Evolutionary conservation across 345 rosid species (phyloP), one percentile per base, ranked within the genome.

Genomic region (Salix udensis): DNA sequence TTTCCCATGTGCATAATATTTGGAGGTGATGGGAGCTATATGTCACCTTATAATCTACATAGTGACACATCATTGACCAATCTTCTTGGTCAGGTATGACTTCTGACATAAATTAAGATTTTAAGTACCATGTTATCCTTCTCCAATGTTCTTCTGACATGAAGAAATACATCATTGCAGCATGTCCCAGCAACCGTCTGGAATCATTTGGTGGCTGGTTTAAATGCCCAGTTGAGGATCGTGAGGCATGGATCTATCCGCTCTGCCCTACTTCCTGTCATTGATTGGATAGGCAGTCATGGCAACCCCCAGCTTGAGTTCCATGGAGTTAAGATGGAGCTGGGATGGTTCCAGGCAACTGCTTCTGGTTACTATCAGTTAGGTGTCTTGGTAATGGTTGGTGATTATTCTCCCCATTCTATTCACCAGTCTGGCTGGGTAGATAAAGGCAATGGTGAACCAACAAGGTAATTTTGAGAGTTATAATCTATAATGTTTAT

Each of bases 301-400:
- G 96, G 90, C 78, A 96, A 91, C 79, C 93, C 96, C 65, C 98
- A 93, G 77, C 92, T 96, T 76, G 97, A 92, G 76, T 91, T 95
- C 74, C 98, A 92, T 69, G 92, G 96, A 42, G 97, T 90, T 68
- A 88, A 89, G 88, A 80, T 92, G 77, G 97, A 91, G 84, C 87
- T 92, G 28, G 98, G 98, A 66, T 96, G 99, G 99, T 96, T 96
- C 85, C 99, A 96, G 85, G 94, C 97, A 52, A 91, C 98, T 78
- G 96, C 99, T 77, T 96, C 98, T 74, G 98, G 98, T 79, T 93
- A 93, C 85, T 96, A 91, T 89, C 99, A 96, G 78, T 88, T 93
- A 75, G 99, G 99, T 81, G 83, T 93, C 78, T 88, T 96, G 82
- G 98, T 91, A 76, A 88, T 87, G 52, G 82, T 85, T 64, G 91